phyloP scores from a whole-genome alignment of 257 asterid species.

The Jacaranda copaia region DNA sequence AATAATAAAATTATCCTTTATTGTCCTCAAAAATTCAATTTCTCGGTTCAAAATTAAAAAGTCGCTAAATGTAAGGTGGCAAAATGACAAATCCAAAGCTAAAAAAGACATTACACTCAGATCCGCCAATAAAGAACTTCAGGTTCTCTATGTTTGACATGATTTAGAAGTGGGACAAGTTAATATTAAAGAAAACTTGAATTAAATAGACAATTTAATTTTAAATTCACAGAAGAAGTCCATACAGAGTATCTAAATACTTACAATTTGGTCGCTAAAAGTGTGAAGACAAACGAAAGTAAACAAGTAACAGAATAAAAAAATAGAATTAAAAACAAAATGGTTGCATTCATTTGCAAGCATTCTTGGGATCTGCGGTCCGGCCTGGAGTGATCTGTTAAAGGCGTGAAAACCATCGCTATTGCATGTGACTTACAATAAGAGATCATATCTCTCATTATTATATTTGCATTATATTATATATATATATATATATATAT shows the following conservation, averaged over 20 bases:
- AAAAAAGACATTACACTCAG: not conserved
- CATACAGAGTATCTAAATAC: not conserved
- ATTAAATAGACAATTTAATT: not conserved
- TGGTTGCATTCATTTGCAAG: not conserved
- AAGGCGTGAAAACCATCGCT: not conserved
- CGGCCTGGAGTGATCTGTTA: constrained; percentile 30
- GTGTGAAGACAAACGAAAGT: not conserved
- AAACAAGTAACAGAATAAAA: not conserved
- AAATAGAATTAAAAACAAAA: not conserved
- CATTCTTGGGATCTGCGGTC: not conserved
- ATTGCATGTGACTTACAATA: constrained; percentile 8
- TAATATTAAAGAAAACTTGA: not conserved
- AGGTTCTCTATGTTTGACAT: not conserved
- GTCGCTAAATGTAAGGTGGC: too few relatives aligned
- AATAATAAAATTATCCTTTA: too few relatives aligned
- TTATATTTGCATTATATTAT: not conserved
- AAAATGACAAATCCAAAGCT: too few relatives aligned
- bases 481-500: not conserved
- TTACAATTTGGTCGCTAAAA: not conserved
- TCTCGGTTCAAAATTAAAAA: too few relatives aligned
- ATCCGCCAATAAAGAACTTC: not conserved
- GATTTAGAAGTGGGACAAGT: not conserved
- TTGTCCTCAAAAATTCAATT: too few relatives aligned
- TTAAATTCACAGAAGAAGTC: not conserved
- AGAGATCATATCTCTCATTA: too few relatives aligned